Conservation (phyloP, 768 basidiomycete genomes). For the Lentinula guzmanii region DNA sequence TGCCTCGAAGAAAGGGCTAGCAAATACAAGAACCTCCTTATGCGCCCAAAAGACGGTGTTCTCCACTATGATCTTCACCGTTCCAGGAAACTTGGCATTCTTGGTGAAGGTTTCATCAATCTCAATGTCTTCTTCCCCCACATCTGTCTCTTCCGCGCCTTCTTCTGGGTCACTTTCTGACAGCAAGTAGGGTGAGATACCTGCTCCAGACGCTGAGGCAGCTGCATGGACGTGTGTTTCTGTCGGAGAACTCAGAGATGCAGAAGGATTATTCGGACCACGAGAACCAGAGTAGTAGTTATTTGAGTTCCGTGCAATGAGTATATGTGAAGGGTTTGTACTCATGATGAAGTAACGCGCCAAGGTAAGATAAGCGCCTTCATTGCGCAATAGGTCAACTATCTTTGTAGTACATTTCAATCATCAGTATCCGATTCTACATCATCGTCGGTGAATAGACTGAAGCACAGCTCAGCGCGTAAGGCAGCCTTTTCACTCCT, state of each 20-base stretch:
- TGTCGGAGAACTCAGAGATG: constrained; percentile 76
- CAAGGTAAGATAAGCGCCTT: background rate
- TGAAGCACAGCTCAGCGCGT: background rate
- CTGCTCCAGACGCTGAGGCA: constrained; percentile 71
- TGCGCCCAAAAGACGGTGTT: constrained; percentile 92
- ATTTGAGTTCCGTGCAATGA: constrained; percentile 67
- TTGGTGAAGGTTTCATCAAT: constrained; percentile 76
- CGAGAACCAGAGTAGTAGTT: constrained; percentile 35
- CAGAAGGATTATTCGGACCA: constrained; percentile 68
- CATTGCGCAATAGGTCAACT: background rate
- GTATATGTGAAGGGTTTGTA: constrained; percentile 81
- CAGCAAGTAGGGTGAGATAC: constrained; percentile 74
- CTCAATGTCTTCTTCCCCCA: constrained; percentile 68
- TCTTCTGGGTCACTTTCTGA: constrained; percentile 73
- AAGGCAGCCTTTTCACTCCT: background rate
- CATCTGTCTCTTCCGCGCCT: constrained; percentile 60
- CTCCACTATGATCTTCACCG: constrained; percentile 87
- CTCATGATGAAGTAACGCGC: constrained; percentile 29
- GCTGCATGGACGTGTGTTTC: constrained; percentile 89
- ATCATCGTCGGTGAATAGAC: background rate
- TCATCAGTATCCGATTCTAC: background rate
- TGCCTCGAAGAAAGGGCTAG: constrained; percentile 94
- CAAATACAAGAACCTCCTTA: constrained; percentile 86
- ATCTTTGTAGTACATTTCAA: background rate
- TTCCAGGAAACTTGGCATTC: constrained; percentile 66